These are phyloP conservation scores for Aureobasidium pullulans DNA, from an alignment of 2,329 filamentous ascomycete species.

Conservation along the genomic window DNA sequence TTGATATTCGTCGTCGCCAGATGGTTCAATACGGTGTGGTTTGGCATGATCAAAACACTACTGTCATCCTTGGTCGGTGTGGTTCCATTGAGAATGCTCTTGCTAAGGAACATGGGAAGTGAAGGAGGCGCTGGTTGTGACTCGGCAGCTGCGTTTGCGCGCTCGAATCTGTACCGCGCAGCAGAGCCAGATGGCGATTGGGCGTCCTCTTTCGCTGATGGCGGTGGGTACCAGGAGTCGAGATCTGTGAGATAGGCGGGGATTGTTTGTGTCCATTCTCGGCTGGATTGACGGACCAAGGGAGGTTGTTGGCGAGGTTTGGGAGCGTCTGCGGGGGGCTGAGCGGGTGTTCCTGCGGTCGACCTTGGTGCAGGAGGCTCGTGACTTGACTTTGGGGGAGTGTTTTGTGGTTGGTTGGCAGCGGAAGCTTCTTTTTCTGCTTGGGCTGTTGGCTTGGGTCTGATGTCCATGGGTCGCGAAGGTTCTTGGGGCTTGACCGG, in stretches of 20 bases:
- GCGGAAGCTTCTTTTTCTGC: constrained; percentile 2
- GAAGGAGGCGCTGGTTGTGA: constrained; percentile 77
- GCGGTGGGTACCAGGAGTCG: constrained; percentile 50
- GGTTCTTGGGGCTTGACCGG: constrained; percentile 8
- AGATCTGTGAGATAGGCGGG: constrained; percentile 82
- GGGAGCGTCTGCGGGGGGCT: not conserved
- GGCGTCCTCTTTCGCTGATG: constrained; percentile 25
- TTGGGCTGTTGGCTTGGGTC: constrained; percentile 11
- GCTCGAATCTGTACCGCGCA: constrained; percentile 47
- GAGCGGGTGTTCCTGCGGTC: not conserved
- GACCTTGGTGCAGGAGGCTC: constrained; percentile 4
- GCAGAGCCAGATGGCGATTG: constrained; percentile 1
- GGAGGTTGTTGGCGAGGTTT: constrained; percentile 6
- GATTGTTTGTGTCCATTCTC: constrained; percentile 62
- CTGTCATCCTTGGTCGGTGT: constrained; percentile 96
- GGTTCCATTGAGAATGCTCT: constrained; percentile 86
- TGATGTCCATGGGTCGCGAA: constrained; percentile 20
- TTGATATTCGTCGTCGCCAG: constrained; percentile 97
- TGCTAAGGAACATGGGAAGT: constrained; percentile 83
- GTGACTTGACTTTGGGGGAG: constrained; percentile 18
- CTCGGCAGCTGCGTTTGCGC: constrained; percentile 66
- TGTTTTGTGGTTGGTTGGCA: constrained; percentile 18
- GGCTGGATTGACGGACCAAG: constrained; percentile 7
- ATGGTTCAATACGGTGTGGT: constrained; percentile 94
- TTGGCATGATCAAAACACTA: constrained; percentile 92